These are phyloP conservation scores for Hypoxylon sp. DNA, from an alignment of 2,329 filamentous ascomycete species.

Conservation along the genomic window DNA sequence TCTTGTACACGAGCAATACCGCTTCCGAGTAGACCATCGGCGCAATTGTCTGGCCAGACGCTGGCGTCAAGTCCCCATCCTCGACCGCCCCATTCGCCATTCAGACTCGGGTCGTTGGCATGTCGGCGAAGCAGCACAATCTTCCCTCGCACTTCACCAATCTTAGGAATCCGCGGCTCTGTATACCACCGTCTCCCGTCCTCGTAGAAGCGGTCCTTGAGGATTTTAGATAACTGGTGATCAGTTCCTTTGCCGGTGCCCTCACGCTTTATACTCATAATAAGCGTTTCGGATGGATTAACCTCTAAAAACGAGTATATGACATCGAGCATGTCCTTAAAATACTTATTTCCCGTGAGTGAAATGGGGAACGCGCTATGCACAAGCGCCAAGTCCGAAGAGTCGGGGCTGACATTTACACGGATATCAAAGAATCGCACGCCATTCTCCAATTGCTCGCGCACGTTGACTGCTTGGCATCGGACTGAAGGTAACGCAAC, in stretches of 20 bases:
- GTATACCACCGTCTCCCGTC: slow-evolving; percentile 78
- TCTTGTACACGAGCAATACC: slow-evolving; percentile 90
- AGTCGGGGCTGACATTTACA: slow-evolving; percentile 68
- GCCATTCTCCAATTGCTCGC: slow-evolving; percentile 86
- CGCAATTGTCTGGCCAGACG: slow-evolving; percentile 89
- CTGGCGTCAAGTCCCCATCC: slow-evolving; percentile 73
- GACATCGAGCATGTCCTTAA: slow-evolving; percentile 78
- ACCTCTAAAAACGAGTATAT: slow-evolving; percentile 81
- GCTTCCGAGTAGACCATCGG: slow-evolving; percentile 76
- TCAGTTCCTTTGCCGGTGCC: slow-evolving; percentile 86
- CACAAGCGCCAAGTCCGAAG: slow-evolving; percentile 82
- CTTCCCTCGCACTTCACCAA: slow-evolving; percentile 84
- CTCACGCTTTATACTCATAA: slow-evolving; percentile 92
- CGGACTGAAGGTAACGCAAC: slow-evolving; percentile 90
- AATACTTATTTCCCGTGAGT: slow-evolving; percentile 83
- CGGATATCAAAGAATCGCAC: slow-evolving; percentile 95
- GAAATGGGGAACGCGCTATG: slow-evolving; percentile 92
- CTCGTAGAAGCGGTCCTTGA: slow-evolving; percentile 78
- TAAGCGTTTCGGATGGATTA: slow-evolving; percentile 84
- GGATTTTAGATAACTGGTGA: slow-evolving; percentile 79
- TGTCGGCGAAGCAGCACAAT: slow-evolving; percentile 90
- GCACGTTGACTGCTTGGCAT: slow-evolving; percentile 85
- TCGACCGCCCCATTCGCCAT: slow-evolving; percentile 62
- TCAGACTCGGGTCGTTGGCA: slow-evolving; percentile 69
- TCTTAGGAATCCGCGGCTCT: slow-evolving; percentile 78